Evolutionary conservation across 805 yeast genomes (phyloP).

Genomic region (Yarrowia phangngaensis): DNA sequence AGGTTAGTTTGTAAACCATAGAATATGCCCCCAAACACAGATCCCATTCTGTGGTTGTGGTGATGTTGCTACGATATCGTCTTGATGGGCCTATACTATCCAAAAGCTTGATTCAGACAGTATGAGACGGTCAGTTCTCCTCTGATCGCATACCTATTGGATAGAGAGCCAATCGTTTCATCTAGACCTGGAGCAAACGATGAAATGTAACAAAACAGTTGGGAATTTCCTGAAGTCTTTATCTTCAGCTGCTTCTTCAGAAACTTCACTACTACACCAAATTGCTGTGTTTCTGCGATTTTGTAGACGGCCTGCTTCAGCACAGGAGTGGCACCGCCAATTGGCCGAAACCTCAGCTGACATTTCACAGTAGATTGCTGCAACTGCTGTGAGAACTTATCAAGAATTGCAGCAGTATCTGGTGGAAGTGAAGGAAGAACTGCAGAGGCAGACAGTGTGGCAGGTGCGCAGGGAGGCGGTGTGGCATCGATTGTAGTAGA

Average conservation of each 20-base stretch:
- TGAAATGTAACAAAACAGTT: slow-evolving; percentile 42
- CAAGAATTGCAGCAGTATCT: slow-evolving; percentile 36
- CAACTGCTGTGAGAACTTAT: slow-evolving; percentile 33
- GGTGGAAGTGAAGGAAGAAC: slow-evolving; percentile 36
- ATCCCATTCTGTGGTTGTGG: no score
- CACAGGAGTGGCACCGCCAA: slow-evolving; percentile 50
- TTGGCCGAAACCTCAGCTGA: slow-evolving; percentile 48
- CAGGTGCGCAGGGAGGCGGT: slow-evolving; percentile 33
- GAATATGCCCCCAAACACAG: no score
- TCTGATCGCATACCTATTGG: slow-evolving; percentile 34
- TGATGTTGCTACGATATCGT: no score
- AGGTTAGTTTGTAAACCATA: no score
- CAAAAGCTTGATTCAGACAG: slow-evolving; percentile 41
- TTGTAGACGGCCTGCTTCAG: slow-evolving; percentile 47
- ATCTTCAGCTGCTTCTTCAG: slow-evolving; percentile 42
- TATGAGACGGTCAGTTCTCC: slow-evolving; percentile 37
- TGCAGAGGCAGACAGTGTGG: slow-evolving; percentile 39
- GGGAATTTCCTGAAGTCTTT: slow-evolving; percentile 32
- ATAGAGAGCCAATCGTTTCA: slow-evolving; percentile 38
- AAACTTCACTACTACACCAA: slow-evolving; percentile 47
- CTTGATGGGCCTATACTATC: no score
- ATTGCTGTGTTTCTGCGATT: slow-evolving; percentile 46
- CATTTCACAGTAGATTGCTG: slow-evolving; percentile 17
- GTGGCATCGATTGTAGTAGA: slow-evolving; percentile 36
- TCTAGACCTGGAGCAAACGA: slow-evolving; percentile 44